Evolutionary conservation across 2,329 filamentous ascomycete genomes (phyloP).

Genomic region (Penicillium freii): DNA sequence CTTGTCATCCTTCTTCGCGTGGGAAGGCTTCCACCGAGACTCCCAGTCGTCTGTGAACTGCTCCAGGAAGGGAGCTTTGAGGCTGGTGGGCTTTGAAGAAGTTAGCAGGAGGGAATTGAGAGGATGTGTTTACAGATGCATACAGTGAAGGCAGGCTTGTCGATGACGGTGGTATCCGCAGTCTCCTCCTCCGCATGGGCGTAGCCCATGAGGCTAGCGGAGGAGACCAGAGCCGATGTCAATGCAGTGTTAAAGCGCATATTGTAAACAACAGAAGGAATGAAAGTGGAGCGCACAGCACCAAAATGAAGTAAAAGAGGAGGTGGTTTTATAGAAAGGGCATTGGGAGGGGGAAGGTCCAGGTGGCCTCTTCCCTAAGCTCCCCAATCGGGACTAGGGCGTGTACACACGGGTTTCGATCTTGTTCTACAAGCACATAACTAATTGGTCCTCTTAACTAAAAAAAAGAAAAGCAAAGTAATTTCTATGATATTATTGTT

Average conservation of each 20-base stretch:
- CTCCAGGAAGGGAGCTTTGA: conserved; percentile 95
- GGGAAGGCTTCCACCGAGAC: conserved; percentile 85
- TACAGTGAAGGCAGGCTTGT: conserved; percentile 85
- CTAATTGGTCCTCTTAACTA: too few relatives aligned
- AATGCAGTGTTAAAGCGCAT: conserved; percentile 85
- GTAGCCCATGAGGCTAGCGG: conserved; percentile 65
- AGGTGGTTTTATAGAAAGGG: conserved; percentile 33
- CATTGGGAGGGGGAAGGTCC: conserved; percentile 32
- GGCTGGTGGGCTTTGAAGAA: conserved; percentile 70
- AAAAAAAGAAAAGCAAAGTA: too few relatives aligned
- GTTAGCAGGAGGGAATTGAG: conserved; percentile 1
- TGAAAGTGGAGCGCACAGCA: conserved; percentile 14
- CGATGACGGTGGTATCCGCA: conserved; percentile 55
- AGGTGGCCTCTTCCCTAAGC: conserved; percentile 45
- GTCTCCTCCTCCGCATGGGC: conserved; percentile 67
- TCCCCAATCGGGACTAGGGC: conserved; percentile 27
- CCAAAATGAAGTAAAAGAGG: conserved; percentile 21
- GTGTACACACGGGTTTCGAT: conserved; percentile 11
- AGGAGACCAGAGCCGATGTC: conserved; percentile 65
- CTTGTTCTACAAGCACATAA: conserved; percentile 6
- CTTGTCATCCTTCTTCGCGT: conserved; percentile 92
- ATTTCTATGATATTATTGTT: too few relatives aligned
- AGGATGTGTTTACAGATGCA: conserved; percentile 39
- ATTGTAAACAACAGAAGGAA: conserved; percentile 39
- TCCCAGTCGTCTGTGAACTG: conserved; percentile 99